Percentiles rank a stretch among this genome's conserved stretches.
These are phyloP conservation scores for Dictyostelium capitatum DNA, from an alignment of 78 protist genomes.

Conservation along the genomic window DNA sequence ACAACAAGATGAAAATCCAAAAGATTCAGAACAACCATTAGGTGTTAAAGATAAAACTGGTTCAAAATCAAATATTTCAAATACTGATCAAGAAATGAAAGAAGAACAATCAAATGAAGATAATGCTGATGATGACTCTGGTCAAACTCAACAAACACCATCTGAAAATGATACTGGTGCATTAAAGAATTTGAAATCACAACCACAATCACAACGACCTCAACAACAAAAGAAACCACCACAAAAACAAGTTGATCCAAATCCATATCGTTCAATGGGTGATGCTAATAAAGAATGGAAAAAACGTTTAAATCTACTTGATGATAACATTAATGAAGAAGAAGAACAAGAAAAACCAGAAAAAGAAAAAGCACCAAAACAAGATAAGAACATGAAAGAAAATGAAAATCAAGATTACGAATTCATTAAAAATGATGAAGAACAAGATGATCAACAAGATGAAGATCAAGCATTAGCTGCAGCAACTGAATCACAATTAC, in stretches of 20 bases:
- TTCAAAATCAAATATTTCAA: slow-evolving; percentile 48
- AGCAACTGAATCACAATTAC: slow-evolving; percentile 66
- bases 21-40: slow-evolving; percentile 71
- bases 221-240: slow-evolving; percentile 18
- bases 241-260: slow-evolving; percentile 62
- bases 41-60: slow-evolving; percentile 78
- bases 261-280: slow-evolving; percentile 76
- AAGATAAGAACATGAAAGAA: slow-evolving; percentile 68
- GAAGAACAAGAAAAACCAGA: slow-evolving; percentile 28
- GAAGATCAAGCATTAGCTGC: slow-evolving; percentile 76
- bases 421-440: slow-evolving; percentile 50
- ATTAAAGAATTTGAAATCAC: slow-evolving; percentile 20
- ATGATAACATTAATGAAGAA: slow-evolving; percentile 80
- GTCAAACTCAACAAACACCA: slow-evolving; percentile 46
- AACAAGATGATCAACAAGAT: neutral
- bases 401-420: slow-evolving; percentile 77
- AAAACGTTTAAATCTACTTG: slow-evolving; percentile 49
- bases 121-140: slow-evolving; percentile 76
- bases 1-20: slow-evolving; percentile 49
- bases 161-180: slow-evolving; percentile 50
- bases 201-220: slow-evolving; percentile 32
- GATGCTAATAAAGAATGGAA: slow-evolving; percentile 83
- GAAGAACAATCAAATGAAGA: slow-evolving; percentile 62
- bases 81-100: slow-evolving; percentile 63
- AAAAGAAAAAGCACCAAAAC: slow-evolving; percentile 70